Base-by-base conservation (phyloP, 352 stramenopile genomes). In the Globisporangium nagaii region DNA sequence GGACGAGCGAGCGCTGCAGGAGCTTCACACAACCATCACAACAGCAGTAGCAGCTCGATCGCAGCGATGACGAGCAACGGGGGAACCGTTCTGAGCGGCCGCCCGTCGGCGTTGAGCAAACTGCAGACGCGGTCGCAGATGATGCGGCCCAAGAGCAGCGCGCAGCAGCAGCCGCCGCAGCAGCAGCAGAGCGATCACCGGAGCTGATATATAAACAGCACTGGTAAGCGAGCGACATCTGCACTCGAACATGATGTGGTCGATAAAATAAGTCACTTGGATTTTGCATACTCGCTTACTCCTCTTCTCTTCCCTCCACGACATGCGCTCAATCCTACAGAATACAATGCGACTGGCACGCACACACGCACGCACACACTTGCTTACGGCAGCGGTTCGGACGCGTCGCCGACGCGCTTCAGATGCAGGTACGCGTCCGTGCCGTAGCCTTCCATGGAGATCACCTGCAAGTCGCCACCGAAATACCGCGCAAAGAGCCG, bases 401-500 rank as follows among this genome's bases (percentile, higher is more conserved):
- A 89, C 22, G 83, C 86, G 58, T 97, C 87, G 9, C 89, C 87
- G n/a, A 98, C 84, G 47, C 90, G 86, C 64, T 95, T 96, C 19
- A 98, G 56, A 51, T 98, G 90, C 57, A 98, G 59, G 60, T 98
- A 98, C n/a, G 92, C 87, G 72, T 99, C 97, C 0, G 97, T 99
- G 40, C 97, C 97, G 67, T 98, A 99, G 20, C 98, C 98, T 60
- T 99, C 97, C 96, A 99, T 99, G 12, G 95, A 99, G 71, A 99
- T 99, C 49, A 99, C 96, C 64, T 97, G 94, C 20, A 99, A 71
- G 71, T 99, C 97, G 19, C 98, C 98, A 24, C 97, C 97, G 73
- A 99, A 99, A 79, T 99, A 99, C 51, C 97, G 88, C 61, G 96
- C 96, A 72, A 99, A 99, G n/a, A 97, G 88, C 17, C 96, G 78